phyloP scores from a whole-genome alignment of 768 basidiomycete species.

The Lactifluus piperatus region DNA sequence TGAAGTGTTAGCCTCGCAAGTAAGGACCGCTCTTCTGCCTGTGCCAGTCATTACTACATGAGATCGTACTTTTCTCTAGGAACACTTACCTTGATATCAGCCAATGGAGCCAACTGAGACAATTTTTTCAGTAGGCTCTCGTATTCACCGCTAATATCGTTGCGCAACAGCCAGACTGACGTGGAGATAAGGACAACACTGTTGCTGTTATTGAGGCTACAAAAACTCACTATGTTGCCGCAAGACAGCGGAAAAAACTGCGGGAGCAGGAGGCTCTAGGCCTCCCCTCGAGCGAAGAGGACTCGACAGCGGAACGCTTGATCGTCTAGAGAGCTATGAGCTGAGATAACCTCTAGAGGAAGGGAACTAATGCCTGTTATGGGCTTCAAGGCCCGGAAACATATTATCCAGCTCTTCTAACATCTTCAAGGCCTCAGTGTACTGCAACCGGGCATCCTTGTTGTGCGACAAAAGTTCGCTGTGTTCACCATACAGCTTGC shows the following conservation, averaged over 20 bases:
- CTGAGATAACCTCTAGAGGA: not conserved
- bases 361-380: conserved; percentile 33
- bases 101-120: conserved; percentile 45
- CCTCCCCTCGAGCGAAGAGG: not conserved
- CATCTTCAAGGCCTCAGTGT: conserved; percentile 46
- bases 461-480: conserved; percentile 33
- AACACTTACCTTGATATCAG: conserved; percentile 44
- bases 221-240: conserved; percentile 56
- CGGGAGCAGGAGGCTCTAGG: conserved; percentile 49
- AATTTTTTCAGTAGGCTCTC: conserved; percentile 49
- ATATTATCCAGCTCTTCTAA: conserved; percentile 52
- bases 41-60: not conserved
- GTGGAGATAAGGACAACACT: conserved; percentile 1
- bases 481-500: conserved; percentile 48
- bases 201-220: not conserved
- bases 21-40: conserved; percentile 71
- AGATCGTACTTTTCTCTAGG: not conserved
- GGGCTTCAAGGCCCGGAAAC: conserved; percentile 45
- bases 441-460: conserved; percentile 44
- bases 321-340: conserved; percentile 11
- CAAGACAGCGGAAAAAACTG: conserved; percentile 50
- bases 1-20: conserved; percentile 74
- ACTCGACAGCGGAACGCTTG: conserved; percentile 10
- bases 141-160: conserved; percentile 45
- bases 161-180: conserved; percentile 59